Evolutionary conservation across 1,139 yeast species (phyloP).

Genomic region (Diutina sp.): DNA sequence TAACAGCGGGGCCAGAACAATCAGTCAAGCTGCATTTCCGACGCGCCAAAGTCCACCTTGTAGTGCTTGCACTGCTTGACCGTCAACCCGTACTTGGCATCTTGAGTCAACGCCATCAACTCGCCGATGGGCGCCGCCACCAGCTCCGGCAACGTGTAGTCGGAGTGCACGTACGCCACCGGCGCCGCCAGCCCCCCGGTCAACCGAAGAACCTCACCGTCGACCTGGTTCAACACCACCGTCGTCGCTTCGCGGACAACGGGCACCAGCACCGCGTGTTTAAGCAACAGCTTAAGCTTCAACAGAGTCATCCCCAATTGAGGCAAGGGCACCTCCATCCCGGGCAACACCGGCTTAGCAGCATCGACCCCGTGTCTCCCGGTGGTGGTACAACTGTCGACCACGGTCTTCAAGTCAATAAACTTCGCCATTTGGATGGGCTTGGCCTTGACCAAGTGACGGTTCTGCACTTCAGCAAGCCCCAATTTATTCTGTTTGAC

Average conservation of each 20-base stretch:
- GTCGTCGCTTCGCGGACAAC: constrained; percentile 78
- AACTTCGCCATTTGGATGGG: constrained; percentile 64
- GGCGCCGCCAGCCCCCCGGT: constrained; percentile 64
- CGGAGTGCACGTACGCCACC: constrained; percentile 84
- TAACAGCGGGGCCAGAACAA: background rate
- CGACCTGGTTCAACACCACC: constrained; percentile 36
- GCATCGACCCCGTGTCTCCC: constrained; percentile 58
- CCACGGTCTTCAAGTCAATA: constrained; percentile 52
- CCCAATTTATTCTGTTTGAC: constrained; percentile 61
- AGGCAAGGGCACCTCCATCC: constrained; percentile 62
- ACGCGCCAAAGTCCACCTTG: constrained; percentile 16
- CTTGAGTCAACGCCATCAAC: constrained; percentile 46
- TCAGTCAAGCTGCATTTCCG: constrained; percentile 7
- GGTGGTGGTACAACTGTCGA: constrained; percentile 48
- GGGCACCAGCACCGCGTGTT: constrained; percentile 30
- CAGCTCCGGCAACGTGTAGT: constrained; percentile 37
- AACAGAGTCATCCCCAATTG: constrained; percentile 54
- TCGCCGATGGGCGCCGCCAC: constrained; percentile 38
- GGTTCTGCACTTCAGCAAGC: constrained; percentile 66
- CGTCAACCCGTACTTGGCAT: constrained; percentile 52
- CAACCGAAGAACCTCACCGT: constrained; percentile 51
- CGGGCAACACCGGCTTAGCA: constrained; percentile 54
- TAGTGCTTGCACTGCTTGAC: constrained; percentile 51
- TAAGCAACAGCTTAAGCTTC: constrained; percentile 50
- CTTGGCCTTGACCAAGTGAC: constrained; percentile 65